Base-by-base conservation (phyloP, 768 basidiomycete species). In the Naganishia friedmannii region DNA sequence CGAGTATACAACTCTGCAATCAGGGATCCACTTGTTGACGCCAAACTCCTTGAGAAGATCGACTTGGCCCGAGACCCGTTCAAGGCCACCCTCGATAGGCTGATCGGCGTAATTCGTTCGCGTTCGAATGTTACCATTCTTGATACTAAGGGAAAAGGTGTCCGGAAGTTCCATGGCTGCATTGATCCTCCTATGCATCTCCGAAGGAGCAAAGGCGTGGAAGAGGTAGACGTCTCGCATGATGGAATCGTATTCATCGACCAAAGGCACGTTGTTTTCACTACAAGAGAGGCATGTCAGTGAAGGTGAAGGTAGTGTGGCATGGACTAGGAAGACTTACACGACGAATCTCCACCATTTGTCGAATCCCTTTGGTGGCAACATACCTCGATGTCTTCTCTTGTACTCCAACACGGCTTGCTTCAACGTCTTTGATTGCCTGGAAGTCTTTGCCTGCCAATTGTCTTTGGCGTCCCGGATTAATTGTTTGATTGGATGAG, bases 401-500 rank as follows among this genome's bases (percentile, higher is more conserved):
- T 70, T 72, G 70, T 79, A 79, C 72, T 79, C 78, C 37, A 55
- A 54, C 10, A 78, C 76, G 0, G 77, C 78, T 23, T 75, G 70
- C 21, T 63, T 60, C 32, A 79, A 71, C 15, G 78, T 77, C 69
- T 60, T 71, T 37, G 71, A 73, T 74, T 79, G 78, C 65, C 67
- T 56, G 1, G 48, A 63, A 21, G 72, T 65, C 74, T 79, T 79
- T 5, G 65, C 68, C 31, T 75, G 74, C 80, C 80, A 81, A 3
- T 74, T 51, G 5, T 69, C 60, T 53, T 76, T 70, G 0, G 76
- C 75, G 63, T 76, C 75, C 5, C 69, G 15, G 60, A 80, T 77
- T 46, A 81, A 76, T 72, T 80, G 78, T 57, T 76, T 73, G 56
- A 81, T 77, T 12, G 80, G 80, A 60, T 81, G 80, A 26, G 65